A percentile compares a stretch with the other conserved stretches of the same genome.
Conservation (phyloP, 108 stramenopile species). For the Pelagomonas calceolata region DNA sequence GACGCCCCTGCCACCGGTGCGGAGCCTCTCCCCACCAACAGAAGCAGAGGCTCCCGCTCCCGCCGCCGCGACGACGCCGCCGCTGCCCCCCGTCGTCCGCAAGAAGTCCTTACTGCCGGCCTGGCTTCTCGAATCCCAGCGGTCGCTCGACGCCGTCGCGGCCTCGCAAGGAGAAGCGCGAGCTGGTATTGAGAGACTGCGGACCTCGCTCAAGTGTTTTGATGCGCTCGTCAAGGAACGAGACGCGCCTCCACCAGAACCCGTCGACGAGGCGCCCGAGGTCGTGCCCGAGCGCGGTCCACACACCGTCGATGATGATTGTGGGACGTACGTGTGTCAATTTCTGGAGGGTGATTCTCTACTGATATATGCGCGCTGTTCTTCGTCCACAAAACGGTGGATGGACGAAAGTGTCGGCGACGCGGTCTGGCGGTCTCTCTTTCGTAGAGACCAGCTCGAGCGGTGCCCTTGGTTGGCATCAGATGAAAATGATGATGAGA, state of each 20-base stretch:
- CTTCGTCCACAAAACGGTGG: not conserved
- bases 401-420: not conserved
- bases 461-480: not conserved
- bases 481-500: not conserved
- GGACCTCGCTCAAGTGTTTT: not conserved
- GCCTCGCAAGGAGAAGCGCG: not conserved
- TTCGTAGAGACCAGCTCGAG: not conserved
- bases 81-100: too few relatives aligned
- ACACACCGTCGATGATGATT: not conserved
- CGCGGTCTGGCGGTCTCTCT: not conserved
- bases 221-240: not conserved
- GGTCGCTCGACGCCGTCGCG: not conserved
- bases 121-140: not conserved
- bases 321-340: not conserved
- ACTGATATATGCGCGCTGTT: not conserved
- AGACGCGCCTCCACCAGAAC: not conserved
- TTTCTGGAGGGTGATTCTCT: not conserved
- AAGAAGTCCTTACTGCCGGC: not conserved
- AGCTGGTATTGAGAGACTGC: not conserved
- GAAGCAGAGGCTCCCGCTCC: too few relatives aligned
- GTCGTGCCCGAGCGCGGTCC: not conserved
- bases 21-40: too few relatives aligned
- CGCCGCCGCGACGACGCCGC: not conserved
- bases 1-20: too few relatives aligned
- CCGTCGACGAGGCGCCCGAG: not conserved